Percentiles rank a stretch among this genome's conserved stretches.
These are phyloP conservation scores for Exidia glandulosa DNA, from an alignment of 768 basidiomycete species.

Conservation along the genomic window DNA sequence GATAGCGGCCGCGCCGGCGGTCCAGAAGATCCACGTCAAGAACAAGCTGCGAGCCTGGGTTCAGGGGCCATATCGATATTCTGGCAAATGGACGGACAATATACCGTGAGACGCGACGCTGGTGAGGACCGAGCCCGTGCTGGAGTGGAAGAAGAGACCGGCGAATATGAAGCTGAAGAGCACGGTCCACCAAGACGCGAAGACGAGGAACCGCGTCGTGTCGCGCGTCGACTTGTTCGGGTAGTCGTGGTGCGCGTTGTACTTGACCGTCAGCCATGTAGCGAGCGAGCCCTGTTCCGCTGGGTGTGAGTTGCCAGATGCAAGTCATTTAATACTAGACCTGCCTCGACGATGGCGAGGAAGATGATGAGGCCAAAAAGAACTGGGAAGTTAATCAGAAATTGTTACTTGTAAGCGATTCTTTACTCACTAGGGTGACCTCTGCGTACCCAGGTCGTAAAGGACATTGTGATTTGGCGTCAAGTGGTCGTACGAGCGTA, in stretches of 20 bases:
- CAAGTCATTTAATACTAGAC: constrained; percentile 4
- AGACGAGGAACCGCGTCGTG: constrained; percentile 56
- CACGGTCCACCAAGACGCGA: constrained; percentile 64
- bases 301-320: background rate
- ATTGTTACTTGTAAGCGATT: constrained; percentile 28
- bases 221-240: constrained; percentile 39
- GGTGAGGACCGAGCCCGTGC: constrained; percentile 38
- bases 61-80: background rate
- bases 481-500: no score
- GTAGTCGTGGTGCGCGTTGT: constrained; percentile 45
- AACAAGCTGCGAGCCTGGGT: constrained; percentile 32
- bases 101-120: constrained; percentile 53
- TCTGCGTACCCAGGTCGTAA: constrained; percentile 32
- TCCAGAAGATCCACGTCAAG: constrained; percentile 72
- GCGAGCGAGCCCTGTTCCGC: constrained; percentile 50
- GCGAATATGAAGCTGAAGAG: constrained; percentile 41
- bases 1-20: constrained; percentile 58
- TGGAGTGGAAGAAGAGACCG: constrained; percentile 40
- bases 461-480: constrained; percentile 22
- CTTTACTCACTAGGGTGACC: constrained; percentile 43
- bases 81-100: constrained; percentile 43
- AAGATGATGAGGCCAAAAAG: constrained; percentile 45
- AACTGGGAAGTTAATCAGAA: constrained; percentile 49
- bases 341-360: constrained; percentile 56
- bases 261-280: constrained; percentile 58